Percentiles rank a stretch among this genome's conserved stretches.
These are phyloP conservation scores for Hyaloscypha hepaticicola DNA, from an alignment of 495 filamentous ascomycete genomes.

Conservation along the genomic window DNA sequence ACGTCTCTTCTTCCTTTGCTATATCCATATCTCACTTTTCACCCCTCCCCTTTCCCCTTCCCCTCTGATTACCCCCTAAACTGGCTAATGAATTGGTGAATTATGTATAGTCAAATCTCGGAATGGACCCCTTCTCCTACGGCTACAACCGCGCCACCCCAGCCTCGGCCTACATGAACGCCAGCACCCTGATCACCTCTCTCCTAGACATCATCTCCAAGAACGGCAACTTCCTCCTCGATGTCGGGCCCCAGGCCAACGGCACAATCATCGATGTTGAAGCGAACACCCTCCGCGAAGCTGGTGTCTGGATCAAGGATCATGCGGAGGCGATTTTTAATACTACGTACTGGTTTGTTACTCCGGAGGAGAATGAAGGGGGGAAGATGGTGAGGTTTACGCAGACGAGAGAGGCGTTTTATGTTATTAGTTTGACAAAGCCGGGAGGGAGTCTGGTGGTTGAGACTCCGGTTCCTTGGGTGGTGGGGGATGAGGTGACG, in stretches of 20 bases:
- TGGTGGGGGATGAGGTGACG: slow-evolving; percentile 45
- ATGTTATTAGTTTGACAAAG: slow-evolving; percentile 45
- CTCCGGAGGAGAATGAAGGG: slow-evolving; percentile 46
- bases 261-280: slow-evolving; percentile 52
- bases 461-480: slow-evolving; percentile 44
- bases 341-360: slow-evolving; percentile 57
- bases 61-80: too few species aligned
- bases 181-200: slow-evolving; percentile 41
- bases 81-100: too few species aligned
- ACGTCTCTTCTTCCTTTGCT: too few species aligned
- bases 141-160: slow-evolving; percentile 56
- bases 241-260: slow-evolving; percentile 52
- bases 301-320: slow-evolving; percentile 50
- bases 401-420: slow-evolving; percentile 51
- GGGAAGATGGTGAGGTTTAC: slow-evolving; percentile 52
- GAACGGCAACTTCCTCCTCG: slow-evolving; percentile 57
- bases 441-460: slow-evolving; percentile 41
- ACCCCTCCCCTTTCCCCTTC: too few species aligned
- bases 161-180: slow-evolving; percentile 48
- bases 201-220: slow-evolving; percentile 55
- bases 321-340: slow-evolving; percentile 55
- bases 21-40: too few species aligned
- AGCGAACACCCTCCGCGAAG: slow-evolving; percentile 43
- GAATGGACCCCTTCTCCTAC: slow-evolving; percentile 56
- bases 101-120: too few species aligned